Evolutionary conservation across 1,284 basidiomycete genomes (phyloP), one percentile per base, ranked within the genome.

Genomic region (Bjerkandera adusta): DNA sequence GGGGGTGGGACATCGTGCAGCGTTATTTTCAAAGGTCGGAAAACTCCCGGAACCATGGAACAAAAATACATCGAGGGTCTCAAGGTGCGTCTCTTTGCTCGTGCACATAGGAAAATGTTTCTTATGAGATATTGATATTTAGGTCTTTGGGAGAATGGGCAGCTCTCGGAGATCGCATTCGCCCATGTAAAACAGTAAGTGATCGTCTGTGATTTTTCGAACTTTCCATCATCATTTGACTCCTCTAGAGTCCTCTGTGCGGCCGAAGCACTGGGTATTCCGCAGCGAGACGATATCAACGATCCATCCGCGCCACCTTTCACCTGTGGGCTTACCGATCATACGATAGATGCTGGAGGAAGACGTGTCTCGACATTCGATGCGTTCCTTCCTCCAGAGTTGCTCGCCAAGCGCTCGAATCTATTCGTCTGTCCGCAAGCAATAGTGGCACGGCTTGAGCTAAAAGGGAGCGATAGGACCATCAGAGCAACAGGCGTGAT

Each of bases 401-500:
- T 55, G 12, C 26, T 33, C 8, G 32, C 37, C 21, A n/a, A 6
- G 20, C 32, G 36, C 38, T 29, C n/a, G 16, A 26, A 43, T 36
- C 30, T 55, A 5, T 51, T 48, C 22, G 32, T 55, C 6, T 55
- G 53, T 22, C 42, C 47, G 0, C 37, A 36, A 12, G n/a, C 48
- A 0, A 22, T 48, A 12, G 51, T 51, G 12, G 29, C 26, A 10
- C 45, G 29, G n/a, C 41, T 55, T n/a, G 45, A 48, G 7, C 13
- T 49, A 1, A 30, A 40, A 32, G 25, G 21, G 6, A 30, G 25
- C 15, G 36, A 12, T 1, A 18, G 18, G n/a, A 45, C 33, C 6
- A 13, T 30, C 12, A 25, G 15, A 18, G 44, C 38, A 12, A 36
- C 24, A 5, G 46, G 46, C 13, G 46, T 38, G n/a, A n/a, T n/a